A percentile compares a stretch with the other conserved stretches of the same genome.
These are phyloP conservation scores for Rutstroemia sp. DNA, from an alignment of 2,329 filamentous ascomycete species.

Conservation along the genomic window DNA sequence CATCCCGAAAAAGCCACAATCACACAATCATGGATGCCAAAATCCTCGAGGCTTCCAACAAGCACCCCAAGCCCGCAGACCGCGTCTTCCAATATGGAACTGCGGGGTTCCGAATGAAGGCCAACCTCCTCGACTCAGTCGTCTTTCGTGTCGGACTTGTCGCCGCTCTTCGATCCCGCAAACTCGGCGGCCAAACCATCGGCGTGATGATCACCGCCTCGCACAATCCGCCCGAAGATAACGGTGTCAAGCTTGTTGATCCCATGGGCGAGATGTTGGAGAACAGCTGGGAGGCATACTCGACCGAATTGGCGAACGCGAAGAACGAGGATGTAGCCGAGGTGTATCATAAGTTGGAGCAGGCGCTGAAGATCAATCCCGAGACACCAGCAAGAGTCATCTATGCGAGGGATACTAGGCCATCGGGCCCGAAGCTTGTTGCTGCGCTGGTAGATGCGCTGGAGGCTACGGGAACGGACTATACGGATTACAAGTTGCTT, in stretches of 20 bases:
- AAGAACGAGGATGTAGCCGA: constrained; percentile 67
- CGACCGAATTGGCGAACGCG: constrained; percentile 84
- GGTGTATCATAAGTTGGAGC: constrained; percentile 68
- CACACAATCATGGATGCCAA: constrained; percentile 38
- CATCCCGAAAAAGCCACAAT: neutral
- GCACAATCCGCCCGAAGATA: constrained; percentile 84
- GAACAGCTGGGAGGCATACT: constrained; percentile 87
- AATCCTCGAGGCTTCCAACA: constrained; percentile 54
- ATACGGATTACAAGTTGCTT: constrained; percentile 80
- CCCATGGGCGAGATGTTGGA: constrained; percentile 97
- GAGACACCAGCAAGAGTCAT: constrained; percentile 69
- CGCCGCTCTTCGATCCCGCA: constrained; percentile 80
- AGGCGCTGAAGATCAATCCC: constrained; percentile 69
- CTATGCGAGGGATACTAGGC: constrained; percentile 86
- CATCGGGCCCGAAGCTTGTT: constrained; percentile 80
- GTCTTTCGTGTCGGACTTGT: constrained; percentile 89
- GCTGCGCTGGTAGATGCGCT: constrained; percentile 73
- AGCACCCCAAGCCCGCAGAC: constrained; percentile 49
- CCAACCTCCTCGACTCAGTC: constrained; percentile 81
- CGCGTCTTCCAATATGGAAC: constrained; percentile 58
- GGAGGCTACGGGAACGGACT: constrained; percentile 65
- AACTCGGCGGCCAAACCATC: constrained; percentile 83
- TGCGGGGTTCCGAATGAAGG: constrained; percentile 62
- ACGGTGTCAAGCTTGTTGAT: constrained; percentile 93
- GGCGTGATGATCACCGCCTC: constrained; percentile 95